Conservation (phyloP, 2,329 filamentous ascomycete species). For the Aspergillus fijiensis region DNA sequence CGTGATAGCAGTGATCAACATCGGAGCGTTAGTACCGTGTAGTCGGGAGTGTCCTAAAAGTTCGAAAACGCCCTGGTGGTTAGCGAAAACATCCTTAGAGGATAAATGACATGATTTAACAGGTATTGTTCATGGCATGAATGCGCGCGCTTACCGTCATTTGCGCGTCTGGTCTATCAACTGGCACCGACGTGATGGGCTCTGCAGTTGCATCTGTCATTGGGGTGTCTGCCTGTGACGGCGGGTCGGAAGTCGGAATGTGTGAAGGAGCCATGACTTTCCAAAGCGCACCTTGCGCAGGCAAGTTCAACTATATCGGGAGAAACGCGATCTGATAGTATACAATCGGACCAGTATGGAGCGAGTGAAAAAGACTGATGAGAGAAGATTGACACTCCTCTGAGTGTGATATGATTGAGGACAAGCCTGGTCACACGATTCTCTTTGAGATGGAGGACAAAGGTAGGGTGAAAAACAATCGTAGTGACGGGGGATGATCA, state of each 20-base stretch:
- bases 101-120: too few species aligned
- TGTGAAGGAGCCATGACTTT: constrained; percentile 43
- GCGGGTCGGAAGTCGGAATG: constrained; percentile 39
- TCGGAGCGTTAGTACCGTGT: constrained; percentile 49
- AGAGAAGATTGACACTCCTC: neutral
- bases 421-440: neutral
- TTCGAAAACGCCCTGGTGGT: constrained; percentile 34
- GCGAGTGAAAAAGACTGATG: neutral
- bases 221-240: constrained; percentile 47
- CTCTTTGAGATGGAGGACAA: neutral
- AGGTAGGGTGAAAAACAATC: neutral
- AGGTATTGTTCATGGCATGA: neutral
- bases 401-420: neutral
- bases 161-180: constrained; percentile 38
- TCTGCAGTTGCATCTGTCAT: constrained; percentile 47
- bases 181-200: constrained; percentile 35
- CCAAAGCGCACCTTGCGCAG: constrained; percentile 29
- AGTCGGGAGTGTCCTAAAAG: constrained; percentile 61
- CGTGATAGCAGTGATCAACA: neutral
- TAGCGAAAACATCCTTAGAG: constrained; percentile 7
- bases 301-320: constrained; percentile 2
- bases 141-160: constrained; percentile 37
- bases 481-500: constrained; percentile 12
- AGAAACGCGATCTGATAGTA: neutral
- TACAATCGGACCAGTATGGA: neutral